Conservation (phyloP, 805 yeast genomes). For the Candida quercuum region DNA sequence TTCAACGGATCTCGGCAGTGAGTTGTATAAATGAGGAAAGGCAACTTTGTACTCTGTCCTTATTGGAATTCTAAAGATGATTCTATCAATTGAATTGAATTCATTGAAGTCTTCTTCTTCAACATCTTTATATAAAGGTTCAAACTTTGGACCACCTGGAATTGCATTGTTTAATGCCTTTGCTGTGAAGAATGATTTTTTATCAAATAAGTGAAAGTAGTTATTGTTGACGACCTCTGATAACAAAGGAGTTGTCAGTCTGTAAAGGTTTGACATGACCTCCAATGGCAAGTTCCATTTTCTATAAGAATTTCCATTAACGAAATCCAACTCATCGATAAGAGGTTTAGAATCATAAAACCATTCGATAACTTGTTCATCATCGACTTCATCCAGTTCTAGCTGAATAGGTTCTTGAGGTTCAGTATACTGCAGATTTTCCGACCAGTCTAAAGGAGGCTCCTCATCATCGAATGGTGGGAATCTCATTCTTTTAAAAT, state of each 20-base stretch:
- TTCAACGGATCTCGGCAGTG: conserved; percentile 61
- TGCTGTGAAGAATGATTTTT: conserved; percentile 79
- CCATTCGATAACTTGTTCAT: conserved; percentile 64
- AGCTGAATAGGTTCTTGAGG: conserved; percentile 66
- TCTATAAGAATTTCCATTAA: conserved; percentile 75
- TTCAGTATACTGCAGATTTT: conserved; percentile 67
- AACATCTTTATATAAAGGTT: conserved; percentile 67
- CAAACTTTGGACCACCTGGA: conserved; percentile 96
- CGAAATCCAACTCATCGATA: conserved; percentile 45
- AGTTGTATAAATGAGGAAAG: conserved; percentile 79
- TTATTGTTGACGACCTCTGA: conserved; percentile 48
- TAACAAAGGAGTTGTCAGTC: conserved; percentile 66
- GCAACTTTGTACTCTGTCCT: conserved; percentile 85
- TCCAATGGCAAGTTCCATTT: conserved; percentile 61
- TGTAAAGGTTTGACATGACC: conserved; percentile 59
- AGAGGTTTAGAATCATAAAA: conserved; percentile 75
- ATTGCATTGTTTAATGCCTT: conserved; percentile 82
- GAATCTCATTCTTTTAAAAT: conserved; percentile 85
- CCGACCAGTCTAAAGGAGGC: conserved; percentile 82
- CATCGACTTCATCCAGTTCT: conserved; percentile 61
- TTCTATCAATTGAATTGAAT: conserved; percentile 83
- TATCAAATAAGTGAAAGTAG: conserved; percentile 68
- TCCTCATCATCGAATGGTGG: conserved; percentile 99
- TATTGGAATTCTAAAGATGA: conserved; percentile 72
- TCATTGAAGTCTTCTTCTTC: conserved; percentile 79